Base-by-base conservation (phyloP, 495 filamentous ascomycete genomes). In the Aspergillus sparsus region DNA sequence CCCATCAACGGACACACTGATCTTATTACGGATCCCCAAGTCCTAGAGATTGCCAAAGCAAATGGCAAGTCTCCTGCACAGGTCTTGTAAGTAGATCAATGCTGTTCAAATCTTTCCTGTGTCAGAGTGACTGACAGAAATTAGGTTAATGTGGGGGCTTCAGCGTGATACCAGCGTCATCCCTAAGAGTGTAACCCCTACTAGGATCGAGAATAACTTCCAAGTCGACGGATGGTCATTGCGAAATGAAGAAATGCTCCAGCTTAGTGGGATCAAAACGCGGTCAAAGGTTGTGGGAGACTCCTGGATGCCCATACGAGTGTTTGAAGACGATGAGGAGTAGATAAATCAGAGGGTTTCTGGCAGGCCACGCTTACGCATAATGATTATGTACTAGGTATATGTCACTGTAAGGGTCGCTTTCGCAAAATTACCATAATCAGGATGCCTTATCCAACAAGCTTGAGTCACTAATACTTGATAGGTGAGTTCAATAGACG, bases 161-260 rank as follows among this genome's bases (percentile, higher is more conserved):
- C n/a, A n/a, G n/a, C n/a, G n/a, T n/a, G n/a, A n/a, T n/a, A n/a
- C n/a, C n/a, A n/a, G n/a, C n/a, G n/a, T 56, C 7, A 27, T 53
- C 13, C 51, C 51, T 7, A n/a, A n/a, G n/a, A n/a, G n/a, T n/a
- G n/a, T 53, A 2, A 58, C 55, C 0, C 55, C 55, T 0, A 11
- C n/a, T n/a, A 34, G 55, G 18, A 58, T 58, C 16, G 55, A 58
- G 16, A 58, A 42, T 31, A 58, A 58, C 46, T 51, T 58, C 39
- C 42, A 57, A 11, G 42, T 57, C 11, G 44, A 57, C 1, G 44
- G 55, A 5, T 57, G 44, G 44, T 15, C n/a, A 7, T 37, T 57
- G 13, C 47, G n/a, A 1, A 16, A 37, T 1, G 55, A 39, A 0
- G 55, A 57, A 45, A 3, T 57, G 7, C 9, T 1, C 13, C 2